Base-by-base conservation (phyloP, 306 rosid genomes). In the Erythrophleum fordii region DNA sequence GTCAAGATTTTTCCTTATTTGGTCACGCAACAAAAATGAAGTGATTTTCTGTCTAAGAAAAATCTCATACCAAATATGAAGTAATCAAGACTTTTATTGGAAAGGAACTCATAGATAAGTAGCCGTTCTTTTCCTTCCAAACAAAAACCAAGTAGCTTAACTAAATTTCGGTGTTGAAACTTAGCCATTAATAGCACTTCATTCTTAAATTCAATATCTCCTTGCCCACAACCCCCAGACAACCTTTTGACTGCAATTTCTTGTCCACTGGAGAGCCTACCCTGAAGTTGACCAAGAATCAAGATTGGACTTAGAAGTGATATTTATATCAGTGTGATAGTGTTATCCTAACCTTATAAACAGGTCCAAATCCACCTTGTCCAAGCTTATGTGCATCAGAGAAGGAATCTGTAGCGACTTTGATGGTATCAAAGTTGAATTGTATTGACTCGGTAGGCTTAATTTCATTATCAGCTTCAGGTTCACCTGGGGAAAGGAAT, bases 321-420 rank as follows among this genome's bases (percentile, higher is more conserved):
- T 66, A 8, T 39, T 8, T 9, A 55, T 37, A n/a, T 53, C 23
- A 18, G 11, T 6, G 10, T 28, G 9, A 13, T 2, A 17, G 1
- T 70, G 45, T 72, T 45, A 26, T 51, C 6, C 26, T 77, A 48
- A 85, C 91, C 87, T 68, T 83, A 61, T 83, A 88, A 53, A 88
- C 87, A 29, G 64, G 52, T 23, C 86, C 89, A 66, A 88, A 85
- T 45, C 91, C 87, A 26, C 91, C 87, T 46, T 83, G 44, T 13
- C 91, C 87, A 16, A 85, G 80, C 28, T 81, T 85, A 37, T 88
- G 81, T 44, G 29, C 81, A 5, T 80, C 64, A 1, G 84, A 80
- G 62, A 88, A 85, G 25, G 78, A 28, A 45, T 83, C 18, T 0
- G 86, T 83, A 5, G 86, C 87, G 5, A n/a, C 60, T 65, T 44